These are phyloP conservation scores for Chaetoceros muelleri DNA, from an alignment of 108 stramenopile genomes.

Conservation along the genomic window DNA sequence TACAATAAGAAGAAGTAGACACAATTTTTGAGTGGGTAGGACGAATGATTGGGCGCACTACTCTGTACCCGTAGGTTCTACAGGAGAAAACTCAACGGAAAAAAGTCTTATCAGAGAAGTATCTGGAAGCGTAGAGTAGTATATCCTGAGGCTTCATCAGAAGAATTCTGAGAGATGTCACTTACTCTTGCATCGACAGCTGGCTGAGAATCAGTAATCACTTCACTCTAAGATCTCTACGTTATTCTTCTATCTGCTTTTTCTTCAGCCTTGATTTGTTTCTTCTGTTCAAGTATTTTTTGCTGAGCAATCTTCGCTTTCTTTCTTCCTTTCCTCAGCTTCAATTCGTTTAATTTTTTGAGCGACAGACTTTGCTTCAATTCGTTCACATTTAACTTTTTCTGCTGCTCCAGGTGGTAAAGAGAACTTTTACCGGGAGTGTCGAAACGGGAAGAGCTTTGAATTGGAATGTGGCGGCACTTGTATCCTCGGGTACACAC, in stretches of 20 bases:
- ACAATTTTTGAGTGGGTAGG: too few relatives aligned
- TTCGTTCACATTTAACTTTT: slow-evolving; percentile 77
- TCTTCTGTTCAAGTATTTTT: slow-evolving; percentile 77
- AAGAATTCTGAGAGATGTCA: slow-evolving; percentile 70
- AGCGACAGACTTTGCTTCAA: slow-evolving; percentile 79
- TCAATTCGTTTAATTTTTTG: slow-evolving; percentile 34
- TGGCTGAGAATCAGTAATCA: too few relatives aligned
- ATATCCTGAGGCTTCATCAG: slow-evolving; percentile 1
- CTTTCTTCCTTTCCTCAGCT: slow-evolving; percentile 74
- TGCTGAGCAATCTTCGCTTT: slow-evolving; percentile 91
- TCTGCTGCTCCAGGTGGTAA: slow-evolving; percentile 36
- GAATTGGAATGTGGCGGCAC: too few relatives aligned
- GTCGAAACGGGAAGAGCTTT: slow-evolving; percentile 38
- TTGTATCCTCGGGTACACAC: slow-evolving; percentile 2
- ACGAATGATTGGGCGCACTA: too few relatives aligned
- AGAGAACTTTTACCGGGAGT: slow-evolving; percentile 60
- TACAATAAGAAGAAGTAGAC: too few relatives aligned
- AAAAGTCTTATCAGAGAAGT: slow-evolving; percentile 12
- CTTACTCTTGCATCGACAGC: slow-evolving; percentile 84
- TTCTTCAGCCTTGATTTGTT: too few relatives aligned
- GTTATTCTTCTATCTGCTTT: too few relatives aligned
- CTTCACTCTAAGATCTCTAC: too few relatives aligned
- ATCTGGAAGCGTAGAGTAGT: slow-evolving; percentile 23
- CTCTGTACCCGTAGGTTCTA: too few relatives aligned
- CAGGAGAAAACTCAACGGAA: too few relatives aligned